Evolutionary conservation across 768 basidiomycete species (phyloP).

Genomic region (Termitomyces sp.): DNA sequence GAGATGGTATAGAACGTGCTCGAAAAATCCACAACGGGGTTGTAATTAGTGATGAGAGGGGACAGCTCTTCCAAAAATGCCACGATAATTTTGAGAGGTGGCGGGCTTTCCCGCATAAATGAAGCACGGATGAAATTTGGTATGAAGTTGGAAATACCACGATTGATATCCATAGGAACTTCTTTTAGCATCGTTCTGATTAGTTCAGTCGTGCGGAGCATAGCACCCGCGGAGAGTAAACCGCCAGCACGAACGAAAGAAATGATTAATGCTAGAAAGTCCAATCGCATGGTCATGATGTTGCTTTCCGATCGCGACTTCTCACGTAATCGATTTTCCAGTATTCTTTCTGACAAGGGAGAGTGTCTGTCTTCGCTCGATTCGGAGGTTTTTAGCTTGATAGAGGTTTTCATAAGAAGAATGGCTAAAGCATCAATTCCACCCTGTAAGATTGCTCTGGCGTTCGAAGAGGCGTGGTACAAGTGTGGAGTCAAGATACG

Average conservation of each 20-base stretch:
- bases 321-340: constrained; percentile 30
- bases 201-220: constrained; percentile 47
- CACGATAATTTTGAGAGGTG: constrained; percentile 42
- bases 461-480: constrained; percentile 46
- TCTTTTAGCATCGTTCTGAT: constrained; percentile 54
- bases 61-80: constrained; percentile 49
- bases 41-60: constrained; percentile 48
- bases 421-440: constrained; percentile 64
- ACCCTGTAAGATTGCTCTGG: constrained; percentile 53
- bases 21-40: constrained; percentile 48
- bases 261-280: constrained; percentile 53
- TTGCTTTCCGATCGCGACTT: constrained; percentile 49
- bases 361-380: constrained; percentile 19
- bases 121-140: constrained; percentile 42
- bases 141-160: constrained; percentile 46
- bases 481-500: constrained; percentile 50
- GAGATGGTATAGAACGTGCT: constrained; percentile 48
- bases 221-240: constrained; percentile 30
- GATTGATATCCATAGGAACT: constrained; percentile 27
- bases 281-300: constrained; percentile 51
- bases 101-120: constrained; percentile 39
- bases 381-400: constrained; percentile 40
- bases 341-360: constrained; percentile 17
- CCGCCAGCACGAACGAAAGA: constrained; percentile 49
- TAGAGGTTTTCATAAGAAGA: constrained; percentile 41